Base-by-base conservation (phyloP, 306 rosid species). In the Pachyrhizus erosus region DNA sequence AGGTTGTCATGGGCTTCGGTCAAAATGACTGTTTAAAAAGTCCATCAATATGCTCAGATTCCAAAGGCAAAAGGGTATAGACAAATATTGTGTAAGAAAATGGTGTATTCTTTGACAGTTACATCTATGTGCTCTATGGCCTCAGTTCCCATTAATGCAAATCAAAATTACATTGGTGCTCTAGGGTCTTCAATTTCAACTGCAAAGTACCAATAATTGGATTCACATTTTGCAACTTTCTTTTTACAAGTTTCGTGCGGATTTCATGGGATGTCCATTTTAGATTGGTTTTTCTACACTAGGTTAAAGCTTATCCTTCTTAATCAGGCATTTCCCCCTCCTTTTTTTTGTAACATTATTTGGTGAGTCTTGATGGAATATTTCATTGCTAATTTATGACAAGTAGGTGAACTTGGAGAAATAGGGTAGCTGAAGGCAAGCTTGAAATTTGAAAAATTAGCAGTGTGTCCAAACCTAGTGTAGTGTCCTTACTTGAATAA, bases 11-110 rank as follows among this genome's bases (percentile, higher is more conserved):
- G 70, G 61, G 39, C 17, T n/a, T 39, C 51, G 86, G 81, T 82
- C 82, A 80, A 87, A 78, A 42, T 76, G 60, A 76, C 74, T 84
- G 86, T 82, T 77, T 48, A 76, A 80, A 52, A 69, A 76, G 70
- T 14, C 78, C 70, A 85, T 79, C 27, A 81, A 69, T 72, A 31
- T 45, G 70, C 58, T 49, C 26, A 87, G 86, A 86, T 89, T 92
- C 94, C 86, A 61, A 84, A 81, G 67, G 83, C 89, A 87, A 88
- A 37, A 20, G 69, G 86, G 76, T 80, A 85, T 66, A 90, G 86
- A 92, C 94, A 90, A 90, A 87, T 74, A 58, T 60, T 24, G 26
- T 77, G 81, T 51, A 71, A 73, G 62, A 81, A 80, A 74, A 73
- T 49, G 37, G 80, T 40, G 71, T 39, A 70, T 78, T 73, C 77